Base-by-base conservation (phyloP, 2,329 filamentous ascomycete species). In the Trichoderma koningii region DNA sequence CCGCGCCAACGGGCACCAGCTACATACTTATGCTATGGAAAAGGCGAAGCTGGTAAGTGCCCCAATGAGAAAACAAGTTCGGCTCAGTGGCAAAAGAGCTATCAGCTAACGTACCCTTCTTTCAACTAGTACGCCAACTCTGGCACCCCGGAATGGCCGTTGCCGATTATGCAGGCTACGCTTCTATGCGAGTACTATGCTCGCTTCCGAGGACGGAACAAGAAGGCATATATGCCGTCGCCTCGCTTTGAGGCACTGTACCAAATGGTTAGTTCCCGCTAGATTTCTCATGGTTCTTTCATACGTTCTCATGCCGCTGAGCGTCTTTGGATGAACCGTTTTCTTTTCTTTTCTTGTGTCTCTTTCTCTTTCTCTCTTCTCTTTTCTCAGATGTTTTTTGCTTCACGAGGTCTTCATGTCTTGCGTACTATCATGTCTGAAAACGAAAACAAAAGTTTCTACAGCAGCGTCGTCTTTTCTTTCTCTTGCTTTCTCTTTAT, bases 111-210 rank as follows among this genome's bases (percentile, higher is more conserved):
- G n/a, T 28, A 5, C 23, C 9, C 26, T 21, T n/a, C 34, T 38
- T 9, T 38, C 10, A 3, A 30, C n/a, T 41, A 59, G 65, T 64
- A 61, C 19, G 57, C 64, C 45, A 47, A 47, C 68, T 23, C 66
- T 64, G 38, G 55, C 26, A 45, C 52, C 47, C 61, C 71, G n/a
- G 75, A 79, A 55, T 84, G 82, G 82, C 76, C 77, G 67, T 72
- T 83, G 63, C 76, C 80, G 62, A 76, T 80, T 70, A 83, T 84
- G 80, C 83, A 86, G 73, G 76, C 83, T 21, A 79, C 85, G 69
- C 72, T 84, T 68, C 76, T 85, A 21, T 85, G 82, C 75, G 84
- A 86, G 73, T 79, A 82, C 70, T 85, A 84, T 69, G 75, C 81
- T 57, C 80, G 83, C 65, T 86, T 86, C 73, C 78, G 83, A 66